These are phyloP conservation scores for Epichloe sibirici DNA, from an alignment of 2,329 filamentous ascomycete species.

Conservation along the genomic window DNA sequence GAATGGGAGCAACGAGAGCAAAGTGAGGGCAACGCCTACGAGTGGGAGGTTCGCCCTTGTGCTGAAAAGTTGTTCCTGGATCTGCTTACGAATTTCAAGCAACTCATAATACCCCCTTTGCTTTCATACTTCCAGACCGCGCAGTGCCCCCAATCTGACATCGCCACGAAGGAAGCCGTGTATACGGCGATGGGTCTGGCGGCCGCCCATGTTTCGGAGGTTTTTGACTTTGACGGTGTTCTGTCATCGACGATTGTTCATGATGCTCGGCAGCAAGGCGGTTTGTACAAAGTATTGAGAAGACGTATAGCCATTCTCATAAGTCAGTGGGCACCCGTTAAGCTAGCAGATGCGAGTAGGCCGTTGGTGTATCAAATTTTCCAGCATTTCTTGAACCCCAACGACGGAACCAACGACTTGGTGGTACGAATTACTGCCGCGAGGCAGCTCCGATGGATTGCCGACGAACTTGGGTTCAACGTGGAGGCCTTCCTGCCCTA, in stretches of 20 bases:
- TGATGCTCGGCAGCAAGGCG: constrained; percentile 57
- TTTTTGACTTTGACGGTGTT: constrained; percentile 75
- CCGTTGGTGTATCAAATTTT: constrained; percentile 79
- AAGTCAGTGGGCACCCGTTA: constrained; percentile 78
- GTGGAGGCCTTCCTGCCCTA: constrained; percentile 64
- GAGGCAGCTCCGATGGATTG: constrained; percentile 66
- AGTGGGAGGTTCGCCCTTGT: constrained; percentile 85
- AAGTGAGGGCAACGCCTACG: constrained; percentile 71
- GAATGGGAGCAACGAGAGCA: constrained; percentile 92
- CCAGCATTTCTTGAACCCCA: constrained; percentile 67
- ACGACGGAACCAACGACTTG: constrained; percentile 72
- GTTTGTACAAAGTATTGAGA: constrained; percentile 66
- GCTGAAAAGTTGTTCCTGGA: constrained; percentile 91
- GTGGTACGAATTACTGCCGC: constrained; percentile 89
- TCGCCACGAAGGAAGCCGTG: constrained; percentile 83
- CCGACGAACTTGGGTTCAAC: constrained; percentile 75
- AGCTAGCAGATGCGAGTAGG: constrained; percentile 54
- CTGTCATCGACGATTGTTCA: constrained; percentile 61
- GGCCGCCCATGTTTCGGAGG: constrained; percentile 58
- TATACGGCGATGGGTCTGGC: constrained; percentile 88
- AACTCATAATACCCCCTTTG: constrained; percentile 65
- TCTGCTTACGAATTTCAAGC: constrained; percentile 78
- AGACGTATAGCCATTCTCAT: constrained; percentile 81
- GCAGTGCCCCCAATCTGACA: constrained; percentile 50
- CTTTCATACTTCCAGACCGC: constrained; percentile 73